phyloP scores from a whole-genome alignment of 1,284 basidiomycete genomes.

The Apiotrichum domesticum region DNA sequence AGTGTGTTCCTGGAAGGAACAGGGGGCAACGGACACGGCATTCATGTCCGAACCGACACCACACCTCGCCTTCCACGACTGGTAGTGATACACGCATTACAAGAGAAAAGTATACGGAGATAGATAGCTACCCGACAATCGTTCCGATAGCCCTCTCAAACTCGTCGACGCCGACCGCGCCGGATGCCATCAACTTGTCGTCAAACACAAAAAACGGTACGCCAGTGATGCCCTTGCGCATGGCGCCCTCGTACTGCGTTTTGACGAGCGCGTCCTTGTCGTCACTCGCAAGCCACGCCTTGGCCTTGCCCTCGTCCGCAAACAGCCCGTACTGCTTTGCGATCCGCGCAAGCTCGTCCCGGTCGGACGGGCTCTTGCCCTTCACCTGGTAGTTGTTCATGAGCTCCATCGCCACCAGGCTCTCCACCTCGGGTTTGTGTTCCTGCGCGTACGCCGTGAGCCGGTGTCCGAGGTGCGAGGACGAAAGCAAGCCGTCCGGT shows the following conservation, averaged over 20 bases:
- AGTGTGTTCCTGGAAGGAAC: too few relatives aligned
- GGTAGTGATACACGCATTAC: too few relatives aligned
- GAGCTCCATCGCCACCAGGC: constrained; percentile 30
- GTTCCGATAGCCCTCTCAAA: constrained; percentile 31
- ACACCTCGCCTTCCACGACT: too few relatives aligned
- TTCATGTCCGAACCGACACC: too few relatives aligned
- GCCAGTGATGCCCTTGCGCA: constrained; percentile 43
- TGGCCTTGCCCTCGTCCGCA: constrained; percentile 23
- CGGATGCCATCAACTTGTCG: constrained; percentile 41
- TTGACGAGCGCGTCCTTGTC: constrained; percentile 35
- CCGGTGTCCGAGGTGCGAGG: constrained; percentile 45
- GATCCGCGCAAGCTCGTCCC: constrained; percentile 30
- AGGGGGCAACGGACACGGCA: too few relatives aligned
- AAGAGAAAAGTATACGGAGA: too few relatives aligned
- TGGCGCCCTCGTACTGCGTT: constrained; percentile 27
- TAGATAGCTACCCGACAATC: too few relatives aligned
- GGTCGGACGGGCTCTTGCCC: constrained; percentile 38
- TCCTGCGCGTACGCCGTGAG: constrained; percentile 29
- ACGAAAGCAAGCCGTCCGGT: constrained; percentile 15
- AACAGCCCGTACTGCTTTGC: constrained; percentile 43
- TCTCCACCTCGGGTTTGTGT: constrained; percentile 35
- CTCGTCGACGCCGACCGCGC: constrained; percentile 48
- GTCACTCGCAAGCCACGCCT: constrained; percentile 28
- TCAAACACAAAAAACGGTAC: constrained; percentile 49
- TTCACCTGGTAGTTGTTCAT: constrained; percentile 44